Percentiles rank a stretch among this genome's conserved stretches.
Evolutionary conservation across 2,329 filamentous ascomycete species (phyloP).

Genomic region (Pyrenochaeta sp.): DNA sequence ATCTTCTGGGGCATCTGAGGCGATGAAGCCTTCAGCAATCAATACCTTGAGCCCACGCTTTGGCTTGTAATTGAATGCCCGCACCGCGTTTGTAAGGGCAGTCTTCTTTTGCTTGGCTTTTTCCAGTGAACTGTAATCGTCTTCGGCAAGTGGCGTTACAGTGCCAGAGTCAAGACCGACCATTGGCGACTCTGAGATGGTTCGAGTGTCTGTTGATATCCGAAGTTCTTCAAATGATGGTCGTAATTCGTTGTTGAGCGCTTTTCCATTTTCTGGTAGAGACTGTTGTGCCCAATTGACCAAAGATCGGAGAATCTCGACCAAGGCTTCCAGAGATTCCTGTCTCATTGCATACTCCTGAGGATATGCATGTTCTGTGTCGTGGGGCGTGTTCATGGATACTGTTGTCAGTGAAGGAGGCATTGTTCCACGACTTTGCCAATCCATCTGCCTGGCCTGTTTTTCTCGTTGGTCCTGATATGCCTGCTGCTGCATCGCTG

Average conservation of each 20-base stretch:
- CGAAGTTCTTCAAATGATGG: constrained; percentile 67
- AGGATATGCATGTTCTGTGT: constrained; percentile 75
- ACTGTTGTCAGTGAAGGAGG: constrained; percentile 86
- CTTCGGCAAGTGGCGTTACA: constrained; percentile 65
- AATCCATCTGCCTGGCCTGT: constrained; percentile 70
- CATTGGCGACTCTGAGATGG: constrained; percentile 66
- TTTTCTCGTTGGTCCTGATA: constrained; percentile 81
- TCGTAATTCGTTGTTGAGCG: constrained; percentile 53
- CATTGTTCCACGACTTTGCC: constrained; percentile 84
- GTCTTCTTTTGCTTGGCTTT: constrained; percentile 95
- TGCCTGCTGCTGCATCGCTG: constrained; percentile 78
- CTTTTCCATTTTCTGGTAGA: constrained; percentile 57
- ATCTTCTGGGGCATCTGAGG: constrained; percentile 77
- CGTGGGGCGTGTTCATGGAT: constrained; percentile 66
- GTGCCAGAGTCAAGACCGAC: constrained; percentile 58
- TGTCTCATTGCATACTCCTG: constrained; percentile 92
- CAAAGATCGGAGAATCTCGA: constrained; percentile 86
- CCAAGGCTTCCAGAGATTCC: constrained; percentile 83
- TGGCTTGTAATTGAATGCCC: constrained; percentile 96
- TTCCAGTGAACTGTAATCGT: constrained; percentile 93
- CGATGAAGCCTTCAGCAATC: constrained; percentile 85
- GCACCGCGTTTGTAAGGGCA: constrained; percentile 85
- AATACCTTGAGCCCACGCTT: constrained; percentile 90
- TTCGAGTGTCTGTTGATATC: constrained; percentile 78
- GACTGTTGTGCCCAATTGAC: constrained; percentile 89